Base-by-base conservation (phyloP, 2,329 filamentous ascomycete genomes). In the Exophiala sp. region DNA sequence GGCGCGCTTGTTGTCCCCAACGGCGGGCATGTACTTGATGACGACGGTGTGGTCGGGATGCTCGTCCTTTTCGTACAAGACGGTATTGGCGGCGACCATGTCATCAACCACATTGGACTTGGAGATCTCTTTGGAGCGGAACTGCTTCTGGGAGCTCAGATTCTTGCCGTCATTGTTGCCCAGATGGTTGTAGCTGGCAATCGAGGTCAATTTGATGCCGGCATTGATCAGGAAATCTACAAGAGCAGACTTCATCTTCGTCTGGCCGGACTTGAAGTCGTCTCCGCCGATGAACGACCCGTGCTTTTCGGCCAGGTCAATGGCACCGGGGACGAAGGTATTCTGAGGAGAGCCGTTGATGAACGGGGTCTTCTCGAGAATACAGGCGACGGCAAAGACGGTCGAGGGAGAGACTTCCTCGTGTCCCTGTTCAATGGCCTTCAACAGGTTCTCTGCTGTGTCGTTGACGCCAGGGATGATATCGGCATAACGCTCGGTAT, bases 111-210 rank as follows among this genome's bases (percentile, higher is more conserved):
- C 93, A 68, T 96, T 98, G 64, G 88, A 95, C 79, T 98, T 98
- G 73, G 88, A 95, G 62, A 98, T 98, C 75, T 98, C 93, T 81
- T 98, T 98, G 73, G 89, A 95, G 64, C 93, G 90, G 82, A 98
- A 98, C 73, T 97, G 93, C 76, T 85, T 88, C 70, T 96, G 90
- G 37, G 90, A 95, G 75, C 87, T 95, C 63, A 98, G 73, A 76
- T 98, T 98, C 83, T 90, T 96, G 75, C 93, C 93, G 68, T 98
- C 91, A 67, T 98, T 98, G 81, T 98, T 98, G 65, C 93, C 93
- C 48, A 98, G 83, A 70, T 98, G 93, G 77, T 98, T 98, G 82
- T 98, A 98, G 73, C 87, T 94, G 59, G 93, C 88, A 73, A 98
- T 97, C 34, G 90, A 95, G 53, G 91, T 97, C 66, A 98, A 82